phyloP scores from a whole-genome alignment of 2,329 filamentous ascomycete species.

The Fusarium sp. region DNA sequence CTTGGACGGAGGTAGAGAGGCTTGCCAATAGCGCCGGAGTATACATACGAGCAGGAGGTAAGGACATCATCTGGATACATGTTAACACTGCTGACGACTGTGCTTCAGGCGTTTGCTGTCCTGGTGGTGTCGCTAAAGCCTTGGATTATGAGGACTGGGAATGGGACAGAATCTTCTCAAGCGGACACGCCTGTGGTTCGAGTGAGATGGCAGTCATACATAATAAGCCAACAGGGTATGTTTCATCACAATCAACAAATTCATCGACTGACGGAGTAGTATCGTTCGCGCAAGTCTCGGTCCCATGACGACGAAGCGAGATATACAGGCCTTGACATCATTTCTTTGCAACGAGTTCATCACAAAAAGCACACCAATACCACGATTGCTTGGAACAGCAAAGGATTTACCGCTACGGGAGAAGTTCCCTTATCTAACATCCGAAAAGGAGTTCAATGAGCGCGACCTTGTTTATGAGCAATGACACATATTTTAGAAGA shows the following conservation, averaged over 20 bases:
- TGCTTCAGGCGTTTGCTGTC: slow-evolving; percentile 59
- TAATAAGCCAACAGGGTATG: slow-evolving; percentile 65
- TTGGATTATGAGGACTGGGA: slow-evolving; percentile 65
- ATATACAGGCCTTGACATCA: slow-evolving; percentile 62
- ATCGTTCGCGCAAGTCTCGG: slow-evolving; percentile 72
- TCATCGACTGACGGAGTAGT: slow-evolving; percentile 48
- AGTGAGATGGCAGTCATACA: slow-evolving; percentile 65
- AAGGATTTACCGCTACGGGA: slow-evolving; percentile 32
- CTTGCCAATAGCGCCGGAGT: slow-evolving; percentile 66
- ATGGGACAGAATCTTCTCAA: slow-evolving; percentile 64
- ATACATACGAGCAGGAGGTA: slow-evolving; percentile 68
- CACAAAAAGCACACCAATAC: not conserved
- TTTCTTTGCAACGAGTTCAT: slow-evolving; percentile 54
- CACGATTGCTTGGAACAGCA: slow-evolving; percentile 21
- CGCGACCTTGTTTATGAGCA: not conserved
- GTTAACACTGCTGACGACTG: not conserved
- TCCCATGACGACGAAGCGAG: slow-evolving; percentile 68
- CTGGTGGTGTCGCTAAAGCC: slow-evolving; percentile 60
- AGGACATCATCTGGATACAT: not conserved
- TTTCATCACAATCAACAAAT: not conserved
- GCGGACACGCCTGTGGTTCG: slow-evolving; percentile 68
- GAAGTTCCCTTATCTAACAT: slow-evolving; percentile 9
- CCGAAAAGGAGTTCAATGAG: slow-evolving; percentile 2
- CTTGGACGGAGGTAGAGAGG: slow-evolving; percentile 69
- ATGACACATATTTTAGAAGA: not conserved